Percentiles rank a stretch among this genome's conserved stretches.
phyloP scores from a whole-genome alignment of 495 filamentous ascomycete genomes.

The Aspergillus wentii region DNA sequence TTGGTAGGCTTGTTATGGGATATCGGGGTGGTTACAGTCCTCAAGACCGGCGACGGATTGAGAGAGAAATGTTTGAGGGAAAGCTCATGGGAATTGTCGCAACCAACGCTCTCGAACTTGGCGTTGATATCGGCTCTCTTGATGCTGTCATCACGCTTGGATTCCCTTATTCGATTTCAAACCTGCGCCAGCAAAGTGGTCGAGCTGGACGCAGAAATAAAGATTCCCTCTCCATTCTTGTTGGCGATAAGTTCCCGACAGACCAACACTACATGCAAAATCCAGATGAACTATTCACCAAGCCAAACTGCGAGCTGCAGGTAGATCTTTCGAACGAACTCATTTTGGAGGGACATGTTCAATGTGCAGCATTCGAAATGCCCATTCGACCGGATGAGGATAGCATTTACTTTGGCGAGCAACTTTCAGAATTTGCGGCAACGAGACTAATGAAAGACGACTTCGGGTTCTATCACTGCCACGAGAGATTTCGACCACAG shows the following conservation, averaged over 20 bases:
- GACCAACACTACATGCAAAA: conserved; percentile 98
- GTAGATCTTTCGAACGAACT: conserved; percentile 89
- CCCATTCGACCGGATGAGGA: conserved; percentile 78
- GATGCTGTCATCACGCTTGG: conserved; percentile 93
- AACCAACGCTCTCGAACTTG: conserved; percentile 88
- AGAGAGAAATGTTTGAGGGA: conserved; percentile 96
- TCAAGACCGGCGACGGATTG: conserved; percentile 85
- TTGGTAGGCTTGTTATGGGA: conserved; percentile 80
- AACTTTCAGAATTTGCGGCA: conserved; percentile 65
- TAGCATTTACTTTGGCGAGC: conserved; percentile 70
- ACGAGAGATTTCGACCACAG: conserved; percentile 79
- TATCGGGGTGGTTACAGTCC: conserved; percentile 96
- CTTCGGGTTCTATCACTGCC: conserved; percentile 82
- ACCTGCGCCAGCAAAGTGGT: conserved; percentile 91
- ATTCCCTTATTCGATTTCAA: conserved; percentile 93
- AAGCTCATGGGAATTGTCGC: conserved; percentile 90
- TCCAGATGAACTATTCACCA: conserved; percentile 92
- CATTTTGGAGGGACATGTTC: conserved; percentile 87
- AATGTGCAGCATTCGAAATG: conserved; percentile 95
- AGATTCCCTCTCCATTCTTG: conserved; percentile 84
- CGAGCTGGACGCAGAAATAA: conserved; percentile 90
- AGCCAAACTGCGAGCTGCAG: conserved; percentile 82
- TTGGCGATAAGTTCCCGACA: conserved; percentile 88
- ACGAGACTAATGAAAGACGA: conserved; percentile 71
- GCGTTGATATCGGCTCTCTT: conserved; percentile 91